A percentile compares a stretch with the other conserved stretches of the same genome.
Conservation (phyloP, 495 filamentous ascomycete species). For the Aspergillus campestris region DNA sequence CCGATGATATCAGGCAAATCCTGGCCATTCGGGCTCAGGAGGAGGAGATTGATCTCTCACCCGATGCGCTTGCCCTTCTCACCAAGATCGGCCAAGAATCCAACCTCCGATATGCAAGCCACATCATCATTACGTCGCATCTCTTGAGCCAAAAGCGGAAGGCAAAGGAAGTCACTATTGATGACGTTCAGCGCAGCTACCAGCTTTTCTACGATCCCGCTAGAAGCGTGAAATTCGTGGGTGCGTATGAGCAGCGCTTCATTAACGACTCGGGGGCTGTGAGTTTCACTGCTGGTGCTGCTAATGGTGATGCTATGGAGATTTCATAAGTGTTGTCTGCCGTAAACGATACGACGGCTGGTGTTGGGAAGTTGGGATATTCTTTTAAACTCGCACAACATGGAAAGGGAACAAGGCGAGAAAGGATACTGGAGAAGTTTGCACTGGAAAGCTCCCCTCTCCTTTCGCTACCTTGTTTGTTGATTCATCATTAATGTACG, state of each 20-base stretch:
- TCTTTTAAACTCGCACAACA: slow-evolving; percentile 1
- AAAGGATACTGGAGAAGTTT: slow-evolving; percentile 7
- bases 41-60: slow-evolving; percentile 84
- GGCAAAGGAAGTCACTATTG: slow-evolving; percentile 67
- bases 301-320: slow-evolving; percentile 80
- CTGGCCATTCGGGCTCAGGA: slow-evolving; percentile 85
- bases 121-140: slow-evolving; percentile 89
- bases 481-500: slow-evolving; percentile 35
- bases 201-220: slow-evolving; percentile 83
- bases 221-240: slow-evolving; percentile 83
- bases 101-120: slow-evolving; percentile 86
- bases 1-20: slow-evolving; percentile 84
- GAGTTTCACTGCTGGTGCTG: slow-evolving; percentile 53
- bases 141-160: slow-evolving; percentile 74
- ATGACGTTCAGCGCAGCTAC: slow-evolving; percentile 91
- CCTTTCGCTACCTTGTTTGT: slow-evolving; percentile 10
- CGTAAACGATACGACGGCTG: slow-evolving; percentile 19
- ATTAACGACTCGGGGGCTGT: slow-evolving; percentile 82
- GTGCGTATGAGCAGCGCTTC: slow-evolving; percentile 82
- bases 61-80: slow-evolving; percentile 82
- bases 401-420: slow-evolving; percentile 1
- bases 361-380: slow-evolving; percentile 14
- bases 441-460: slow-evolving; percentile 10
- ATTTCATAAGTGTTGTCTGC: slow-evolving; percentile 44
- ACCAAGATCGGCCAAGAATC: slow-evolving; percentile 94